These are phyloP conservation scores for Picochlorum sp. DNA, from an alignment of 139 green algal species.

Conservation along the genomic window DNA sequence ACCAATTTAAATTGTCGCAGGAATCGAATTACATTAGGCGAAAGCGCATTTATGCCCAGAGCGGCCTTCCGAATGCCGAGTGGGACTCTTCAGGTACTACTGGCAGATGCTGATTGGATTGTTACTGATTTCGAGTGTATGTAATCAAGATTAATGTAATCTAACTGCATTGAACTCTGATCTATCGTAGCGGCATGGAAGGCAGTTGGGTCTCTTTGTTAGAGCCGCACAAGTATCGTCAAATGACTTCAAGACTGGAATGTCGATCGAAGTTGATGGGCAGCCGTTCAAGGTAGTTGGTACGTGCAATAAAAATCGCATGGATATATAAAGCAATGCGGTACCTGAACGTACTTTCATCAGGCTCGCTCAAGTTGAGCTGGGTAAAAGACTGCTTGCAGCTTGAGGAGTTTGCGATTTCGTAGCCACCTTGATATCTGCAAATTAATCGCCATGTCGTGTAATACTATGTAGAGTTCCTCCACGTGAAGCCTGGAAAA, in stretches of 20 bases:
- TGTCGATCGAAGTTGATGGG: constrained; percentile 80
- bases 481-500: constrained; percentile 99
- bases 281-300: constrained; percentile 62
- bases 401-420: too few species aligned
- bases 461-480: constrained; percentile 72
- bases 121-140: too few species aligned
- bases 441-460: neutral
- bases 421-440: neutral
- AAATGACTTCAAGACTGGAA: constrained; percentile 93
- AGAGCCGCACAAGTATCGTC: constrained; percentile 35
- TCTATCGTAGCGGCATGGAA: neutral
- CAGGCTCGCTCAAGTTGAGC: neutral
- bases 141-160: too few species aligned
- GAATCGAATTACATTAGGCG: too few species aligned
- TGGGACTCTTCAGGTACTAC: too few species aligned
- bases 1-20: too few species aligned
- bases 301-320: too few species aligned
- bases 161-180: too few species aligned
- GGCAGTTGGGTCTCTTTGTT: neutral
- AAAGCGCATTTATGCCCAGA: too few species aligned
- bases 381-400: too few species aligned
- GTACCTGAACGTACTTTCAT: neutral
- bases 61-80: too few species aligned
- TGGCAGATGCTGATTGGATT: too few species aligned
- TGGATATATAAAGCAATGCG: neutral